Evolutionary conservation across 306 rosid species (phyloP).

Genomic region (Luffa aegyptiaca): DNA sequence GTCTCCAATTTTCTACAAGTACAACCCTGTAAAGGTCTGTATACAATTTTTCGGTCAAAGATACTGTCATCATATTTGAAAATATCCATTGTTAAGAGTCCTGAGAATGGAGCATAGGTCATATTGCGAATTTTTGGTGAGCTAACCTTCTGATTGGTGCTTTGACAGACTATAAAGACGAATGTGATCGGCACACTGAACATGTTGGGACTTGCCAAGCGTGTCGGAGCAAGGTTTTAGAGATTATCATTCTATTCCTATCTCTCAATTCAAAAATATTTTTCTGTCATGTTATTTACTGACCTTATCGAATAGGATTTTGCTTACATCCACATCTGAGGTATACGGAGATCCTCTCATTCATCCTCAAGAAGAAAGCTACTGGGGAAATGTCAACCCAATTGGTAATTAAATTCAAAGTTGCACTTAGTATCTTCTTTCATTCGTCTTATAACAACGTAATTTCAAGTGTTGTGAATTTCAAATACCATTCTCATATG

Average conservation of each 20-base stretch:
- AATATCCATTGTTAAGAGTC: neutral
- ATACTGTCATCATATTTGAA: neutral
- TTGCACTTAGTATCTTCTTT: neutral
- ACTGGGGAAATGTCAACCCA: slow-evolving; percentile 99
- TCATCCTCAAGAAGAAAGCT: slow-evolving; percentile 87
- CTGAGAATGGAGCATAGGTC: neutral
- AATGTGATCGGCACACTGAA: slow-evolving; percentile 94
- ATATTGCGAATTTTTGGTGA: neutral
- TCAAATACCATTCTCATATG: neutral
- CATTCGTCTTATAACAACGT: neutral
- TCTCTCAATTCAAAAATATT: neutral
- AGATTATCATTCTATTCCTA: neutral
- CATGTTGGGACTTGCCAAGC: slow-evolving; percentile 98
- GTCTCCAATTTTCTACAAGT: slow-evolving; percentile 92
- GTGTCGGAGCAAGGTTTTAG: slow-evolving; percentile 93
- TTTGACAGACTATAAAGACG: slow-evolving; percentile 81
- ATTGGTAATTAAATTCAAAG: slow-evolving; percentile 39
- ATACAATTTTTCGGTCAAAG: neutral
- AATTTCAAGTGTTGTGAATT: neutral
- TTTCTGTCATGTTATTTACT: slow-evolving; percentile 12
- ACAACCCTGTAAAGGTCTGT: slow-evolving; percentile 88
- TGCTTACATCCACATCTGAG: slow-evolving; percentile 95
- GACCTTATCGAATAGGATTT: slow-evolving; percentile 48
- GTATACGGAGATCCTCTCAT: slow-evolving; percentile 94
- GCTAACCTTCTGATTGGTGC: slow-evolving; percentile 12